Base-by-base conservation (phyloP, 305 asterid genomes). In the Fraxinus sp. region DNA sequence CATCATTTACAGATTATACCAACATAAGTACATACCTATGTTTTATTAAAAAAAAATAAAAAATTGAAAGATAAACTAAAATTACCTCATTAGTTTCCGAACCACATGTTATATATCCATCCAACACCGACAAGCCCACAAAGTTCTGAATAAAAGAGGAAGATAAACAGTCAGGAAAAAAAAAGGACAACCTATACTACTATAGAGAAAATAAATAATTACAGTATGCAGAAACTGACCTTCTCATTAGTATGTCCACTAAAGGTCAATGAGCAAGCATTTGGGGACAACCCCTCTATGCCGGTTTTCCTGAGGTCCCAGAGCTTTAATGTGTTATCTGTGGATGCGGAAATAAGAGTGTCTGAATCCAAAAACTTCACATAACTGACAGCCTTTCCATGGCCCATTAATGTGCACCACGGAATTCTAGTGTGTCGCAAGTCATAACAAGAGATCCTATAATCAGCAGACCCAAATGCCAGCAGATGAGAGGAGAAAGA, bases 21-120 rank as follows among this genome's bases (percentile, higher is more conserved):
- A 57, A 22, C 71, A 7, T 2, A 62, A 7, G 2, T 64, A 64
- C 30, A 75, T 43, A 4, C n/a, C 79, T 30, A 33, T 10, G 22
- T 37, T 49, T 72, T 20, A 76, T 26, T 4, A 68, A 30, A 16
- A 85, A 85, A 81, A 28, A 81, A 79, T 7, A 14, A 49, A 76
- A 8, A 14, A 10, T 36, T 28, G 37, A 70, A 26, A 14, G 43
- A 35, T 28, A 28, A 41, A 22, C 10, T 30, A 76, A 26, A n/a
- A 73, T 66, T 79, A 90, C 95, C 92, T 92, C 95, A 77, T 92
- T 92, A 32, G 94, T 90, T 82, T 92, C 95, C 0, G 92, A 88
- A 75, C 91, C 93, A 80, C 91, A 88, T 9, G 90, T 82, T 36
- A 90, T 90, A 74, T 84, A 88, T 33, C 91, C 91, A 86, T 90